Percentiles rank a stretch among this genome's conserved stretches.
Evolutionary conservation across 306 rosid genomes (phyloP).

Genomic region (Trifolium fragiferum): DNA sequence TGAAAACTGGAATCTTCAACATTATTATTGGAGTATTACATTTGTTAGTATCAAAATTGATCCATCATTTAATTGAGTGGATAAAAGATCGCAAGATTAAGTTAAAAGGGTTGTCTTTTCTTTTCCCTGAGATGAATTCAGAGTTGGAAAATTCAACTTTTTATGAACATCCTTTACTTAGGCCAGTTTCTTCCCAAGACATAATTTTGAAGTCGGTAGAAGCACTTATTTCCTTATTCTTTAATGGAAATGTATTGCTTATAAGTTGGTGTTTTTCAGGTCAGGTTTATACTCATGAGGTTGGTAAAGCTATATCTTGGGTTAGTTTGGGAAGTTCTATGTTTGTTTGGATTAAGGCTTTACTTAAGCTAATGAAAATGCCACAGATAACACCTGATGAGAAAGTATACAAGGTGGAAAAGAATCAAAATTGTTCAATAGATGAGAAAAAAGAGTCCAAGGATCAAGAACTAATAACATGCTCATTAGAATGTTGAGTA

Average conservation of each 20-base stretch:
- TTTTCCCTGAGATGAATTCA: background rate
- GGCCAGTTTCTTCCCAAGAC: constrained; percentile 29
- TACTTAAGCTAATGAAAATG: constrained; percentile 28
- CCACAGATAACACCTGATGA: constrained; percentile 29
- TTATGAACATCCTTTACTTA: constrained; percentile 31
- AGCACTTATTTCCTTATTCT: constrained; percentile 34
- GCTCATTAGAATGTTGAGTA: constrained; percentile 40
- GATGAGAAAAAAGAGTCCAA: constrained; percentile 20
- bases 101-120: background rate
- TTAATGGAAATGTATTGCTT: constrained; percentile 48
- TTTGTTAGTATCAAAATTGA: constrained; percentile 33
- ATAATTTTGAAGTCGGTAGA: constrained; percentile 34
- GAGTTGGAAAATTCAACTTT: constrained; percentile 24
- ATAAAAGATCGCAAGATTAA: constrained; percentile 30
- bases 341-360: constrained; percentile 54
- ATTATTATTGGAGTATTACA: constrained; percentile 42
- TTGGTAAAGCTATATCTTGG: constrained; percentile 52
- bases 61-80: constrained; percentile 40
- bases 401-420: constrained; percentile 23
- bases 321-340: constrained; percentile 52
- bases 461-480: constrained; percentile 23
- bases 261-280: constrained; percentile 56
- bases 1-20: constrained; percentile 45
- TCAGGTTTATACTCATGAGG: constrained; percentile 40
- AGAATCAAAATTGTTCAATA: constrained; percentile 19